Base-by-base conservation (phyloP, 1,284 basidiomycete species). In the Fomitopsis schrenkii region DNA sequence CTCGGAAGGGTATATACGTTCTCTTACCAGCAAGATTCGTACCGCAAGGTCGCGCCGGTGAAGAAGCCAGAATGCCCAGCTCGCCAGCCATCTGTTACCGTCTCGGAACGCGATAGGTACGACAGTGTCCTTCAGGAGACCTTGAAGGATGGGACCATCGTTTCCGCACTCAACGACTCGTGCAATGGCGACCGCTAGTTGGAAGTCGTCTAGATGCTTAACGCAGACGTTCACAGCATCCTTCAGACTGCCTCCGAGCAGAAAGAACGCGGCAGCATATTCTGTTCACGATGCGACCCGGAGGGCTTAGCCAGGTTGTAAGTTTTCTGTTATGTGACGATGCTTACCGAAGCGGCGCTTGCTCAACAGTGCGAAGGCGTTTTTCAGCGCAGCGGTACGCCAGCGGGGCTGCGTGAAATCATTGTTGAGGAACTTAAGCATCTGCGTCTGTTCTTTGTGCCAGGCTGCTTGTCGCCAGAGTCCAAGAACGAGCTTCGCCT, bases 191-290 rank as follows among this genome's bases (percentile, higher is more conserved):
- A 98, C 76, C 0, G 94, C 97, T 14, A 99, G 81, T 68, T 96
- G 93, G 70, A 96, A 90, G 74, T 99, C 97, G 52, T 85, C 78
- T 35, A 99, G 77, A 62, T 99, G 93, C 65, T 87, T 91, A 35
- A 98, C 74, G 72, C 95, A 97, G 10, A 99, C 91, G 65, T 89
- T 93, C 41, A 97, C 90, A 0, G 97, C 96, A 68, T 98, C 97
- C 73, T 92, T 92, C 22, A 97, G 77, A 45, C 88, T 88, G 26
- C 88, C 90, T 2, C 94, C 97, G 0, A 99, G 84, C 61, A 99
- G 82, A 79, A 99, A 99, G 77, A 99, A 99, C 0, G 95, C 95
- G 0, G 95, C 96, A 14, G 97, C 97, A 72, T 98, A 97, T 71
- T 94, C 95, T 96, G 63, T 46, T 26, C 35, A 58, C 14, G 44